A percentile compares a stretch with the other conserved stretches of the same genome.
Evolutionary conservation across 208 protist species (phyloP).

Genomic region (Crithidia bombi): DNA sequence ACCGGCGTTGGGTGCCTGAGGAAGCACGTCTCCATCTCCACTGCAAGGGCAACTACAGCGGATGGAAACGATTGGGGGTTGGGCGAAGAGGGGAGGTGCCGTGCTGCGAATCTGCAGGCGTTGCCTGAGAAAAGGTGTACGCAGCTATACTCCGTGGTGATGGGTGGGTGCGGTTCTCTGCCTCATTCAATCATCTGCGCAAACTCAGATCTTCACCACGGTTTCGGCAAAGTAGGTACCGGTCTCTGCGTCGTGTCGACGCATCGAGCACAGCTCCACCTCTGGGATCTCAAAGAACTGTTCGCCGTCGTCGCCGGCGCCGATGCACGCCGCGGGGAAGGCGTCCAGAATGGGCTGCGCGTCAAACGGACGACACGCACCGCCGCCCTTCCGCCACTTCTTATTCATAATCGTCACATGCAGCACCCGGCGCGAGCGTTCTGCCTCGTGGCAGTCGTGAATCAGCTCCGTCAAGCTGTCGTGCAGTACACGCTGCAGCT

Average conservation of each 20-base stretch:
- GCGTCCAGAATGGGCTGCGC: constrained; percentile 38
- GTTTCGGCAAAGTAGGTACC: constrained; percentile 41
- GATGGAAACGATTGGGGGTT: too few relatives aligned
- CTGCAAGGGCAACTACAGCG: too few relatives aligned
- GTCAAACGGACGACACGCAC: constrained; percentile 39
- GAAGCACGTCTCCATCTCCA: too few relatives aligned
- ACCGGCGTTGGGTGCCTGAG: too few relatives aligned
- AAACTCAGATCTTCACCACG: constrained; percentile 26
- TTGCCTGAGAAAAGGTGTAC: too few relatives aligned
- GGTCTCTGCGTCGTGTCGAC: constrained; percentile 21
- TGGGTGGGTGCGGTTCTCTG: not conserved
- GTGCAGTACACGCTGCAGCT: constrained; percentile 55
- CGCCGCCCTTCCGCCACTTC: constrained; percentile 56
- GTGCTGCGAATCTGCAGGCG: too few relatives aligned
- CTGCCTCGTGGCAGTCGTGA: constrained; percentile 39
- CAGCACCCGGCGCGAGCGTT: constrained; percentile 38
- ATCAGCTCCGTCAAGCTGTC: constrained; percentile 65
- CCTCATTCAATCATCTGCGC: not conserved
- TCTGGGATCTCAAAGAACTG: constrained; percentile 30
- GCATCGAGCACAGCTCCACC: constrained; percentile 45
- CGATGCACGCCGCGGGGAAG: constrained; percentile 29
- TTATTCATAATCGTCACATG: constrained; percentile 87
- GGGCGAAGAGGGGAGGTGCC: too few relatives aligned
- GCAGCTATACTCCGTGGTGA: too few relatives aligned
- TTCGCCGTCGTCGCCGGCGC: constrained; percentile 25